phyloP scores from a whole-genome alignment of 441 rosid genomes.

The Adansonia madagascariensis region DNA sequence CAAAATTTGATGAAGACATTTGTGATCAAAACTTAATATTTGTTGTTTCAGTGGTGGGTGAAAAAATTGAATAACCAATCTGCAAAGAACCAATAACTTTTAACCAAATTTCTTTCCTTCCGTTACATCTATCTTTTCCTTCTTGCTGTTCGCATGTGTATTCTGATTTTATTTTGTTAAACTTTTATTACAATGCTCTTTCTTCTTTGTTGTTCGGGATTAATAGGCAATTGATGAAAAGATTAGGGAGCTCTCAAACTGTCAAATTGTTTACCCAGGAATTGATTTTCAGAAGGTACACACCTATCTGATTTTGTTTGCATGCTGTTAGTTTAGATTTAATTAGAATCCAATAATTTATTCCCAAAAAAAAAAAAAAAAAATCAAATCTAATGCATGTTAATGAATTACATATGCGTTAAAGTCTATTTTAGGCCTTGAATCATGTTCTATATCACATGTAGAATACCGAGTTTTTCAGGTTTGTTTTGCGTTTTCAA shows the following conservation, averaged over 20 bases:
- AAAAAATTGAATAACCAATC: neutral
- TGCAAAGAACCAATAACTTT: neutral
- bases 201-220: slow-evolving; percentile 34
- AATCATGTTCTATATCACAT: neutral
- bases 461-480: neutral
- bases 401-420: neutral
- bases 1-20: neutral
- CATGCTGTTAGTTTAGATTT: slow-evolving; percentile 19
- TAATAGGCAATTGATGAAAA: slow-evolving; percentile 93
- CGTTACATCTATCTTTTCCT: slow-evolving; percentile 2
- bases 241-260: slow-evolving; percentile 91
- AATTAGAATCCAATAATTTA: neutral
- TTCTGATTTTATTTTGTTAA: slow-evolving; percentile 6
- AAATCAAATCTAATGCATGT: neutral
- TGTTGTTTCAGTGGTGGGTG: neutral
- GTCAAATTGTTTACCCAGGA: slow-evolving; percentile 79
- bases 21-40: neutral
- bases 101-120: neutral
- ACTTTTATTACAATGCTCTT: slow-evolving; percentile 20
- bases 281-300: slow-evolving; percentile 88
- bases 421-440: neutral
- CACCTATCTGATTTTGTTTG: neutral
- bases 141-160: neutral
- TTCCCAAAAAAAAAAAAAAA: too few relatives aligned
- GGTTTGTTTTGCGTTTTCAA: neutral